Evolutionary conservation across 2,329 filamentous ascomycete genomes (phyloP), one percentile per base, ranked within the genome.

Genomic region (Fusarium longipes): DNA sequence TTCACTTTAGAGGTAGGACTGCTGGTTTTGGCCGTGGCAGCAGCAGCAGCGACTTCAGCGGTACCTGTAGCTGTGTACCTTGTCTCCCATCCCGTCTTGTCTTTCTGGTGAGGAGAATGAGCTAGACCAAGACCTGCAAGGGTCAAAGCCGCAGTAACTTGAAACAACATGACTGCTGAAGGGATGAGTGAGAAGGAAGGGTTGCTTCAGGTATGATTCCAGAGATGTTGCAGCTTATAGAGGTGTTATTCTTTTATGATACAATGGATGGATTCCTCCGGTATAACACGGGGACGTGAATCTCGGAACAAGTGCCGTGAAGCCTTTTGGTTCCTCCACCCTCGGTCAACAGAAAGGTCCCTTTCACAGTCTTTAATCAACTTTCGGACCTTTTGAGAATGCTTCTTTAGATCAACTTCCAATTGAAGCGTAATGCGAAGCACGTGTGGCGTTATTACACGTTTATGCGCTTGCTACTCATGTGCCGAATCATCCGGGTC

Each of bases 1-100:
- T 87, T 84, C 50, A 93, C 87, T 71, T 87, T 75, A 75, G 84
- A 89, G 30, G 84, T 87, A 3, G 89, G 87, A 63, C 86, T 87
- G 63, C 80, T 78, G 2, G 88, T 88, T 74, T 83, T 82, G 12
- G 87, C 88, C 2, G 86, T 90, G 9, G 88, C 88, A 50, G 82
- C 83, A 25, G 87, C 86, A 18, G 83, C 82, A 7, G 82, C 81
- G 9, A 90, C 86, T 43, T 81, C 80, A 20, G 80, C 75, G 18
- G 82, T 74, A 25, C 77, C 79, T 5, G 86, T 88, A 5, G 85
- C 83, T 17, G 86, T 88, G 75, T 85, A 83, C 30, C 62, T 67
- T 24, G 76, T 78, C 68, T 78, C 78, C 78, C 77, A 80, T 17
- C 59, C 74, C 25, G 61, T 57, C n/a, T 59, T 35, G 30, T 42